phyloP scores from a whole-genome alignment of 805 yeast species.

The Myxozyma sirexii region DNA sequence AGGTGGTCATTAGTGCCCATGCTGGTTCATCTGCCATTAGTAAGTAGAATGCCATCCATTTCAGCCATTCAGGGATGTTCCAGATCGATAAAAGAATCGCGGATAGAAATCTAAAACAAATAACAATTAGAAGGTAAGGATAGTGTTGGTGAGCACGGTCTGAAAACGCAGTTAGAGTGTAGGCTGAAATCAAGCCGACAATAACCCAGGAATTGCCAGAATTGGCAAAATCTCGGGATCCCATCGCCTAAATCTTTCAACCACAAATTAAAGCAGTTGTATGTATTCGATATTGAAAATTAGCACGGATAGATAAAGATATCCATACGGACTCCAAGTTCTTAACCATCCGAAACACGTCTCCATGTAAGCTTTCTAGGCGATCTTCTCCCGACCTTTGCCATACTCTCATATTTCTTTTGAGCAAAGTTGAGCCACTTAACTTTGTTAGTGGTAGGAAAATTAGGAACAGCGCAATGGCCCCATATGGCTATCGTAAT shows the following conservation, averaged over 20 bases:
- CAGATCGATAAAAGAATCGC: conserved; percentile 21
- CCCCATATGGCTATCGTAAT: conserved; percentile 24
- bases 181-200: conserved; percentile 39
- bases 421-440: conserved; percentile 12
- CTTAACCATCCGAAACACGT: conserved; percentile 9
- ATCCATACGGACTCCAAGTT: conserved; percentile 23
- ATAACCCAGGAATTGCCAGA: conserved; percentile 43
- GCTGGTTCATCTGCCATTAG: conserved; percentile 24
- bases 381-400: conserved; percentile 16
- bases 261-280: conserved; percentile 41
- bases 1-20: conserved; percentile 21
- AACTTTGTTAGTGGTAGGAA: conserved; percentile 21
- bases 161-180: conserved; percentile 39
- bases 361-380: conserved; percentile 15
- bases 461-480: conserved; percentile 19
- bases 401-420: conserved; percentile 18
- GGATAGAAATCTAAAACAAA: conserved; percentile 13
- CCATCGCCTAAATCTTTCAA: conserved; percentile 37
- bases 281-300: conserved; percentile 16
- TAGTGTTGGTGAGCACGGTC: conserved; percentile 41
- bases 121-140: conserved; percentile 35
- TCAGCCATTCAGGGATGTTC: conserved; percentile 17
- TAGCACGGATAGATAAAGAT: conserved; percentile 10
- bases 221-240: conserved; percentile 40
- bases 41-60: conserved; percentile 17